These are phyloP conservation scores for Prunus davidiana DNA, from an alignment of 306 rosid genomes.

Conservation along the genomic window DNA sequence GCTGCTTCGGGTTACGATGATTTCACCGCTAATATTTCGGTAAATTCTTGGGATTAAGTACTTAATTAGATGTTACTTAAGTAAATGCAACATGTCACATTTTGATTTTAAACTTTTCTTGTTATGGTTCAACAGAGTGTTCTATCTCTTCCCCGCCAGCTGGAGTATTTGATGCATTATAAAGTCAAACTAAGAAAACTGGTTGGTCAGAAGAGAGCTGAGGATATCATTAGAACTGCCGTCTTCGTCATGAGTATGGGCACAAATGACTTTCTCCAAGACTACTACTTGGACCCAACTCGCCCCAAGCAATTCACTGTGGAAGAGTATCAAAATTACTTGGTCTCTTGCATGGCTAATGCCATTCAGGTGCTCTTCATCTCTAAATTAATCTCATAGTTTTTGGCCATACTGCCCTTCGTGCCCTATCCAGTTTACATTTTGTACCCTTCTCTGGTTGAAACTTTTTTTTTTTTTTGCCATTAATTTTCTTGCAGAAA, in stretches of 20 bases:
- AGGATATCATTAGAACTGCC: conserved; percentile 42
- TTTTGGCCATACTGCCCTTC: neutral
- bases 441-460: no score
- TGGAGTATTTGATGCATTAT: conserved; percentile 64
- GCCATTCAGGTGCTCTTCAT: conserved; percentile 34
- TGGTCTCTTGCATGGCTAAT: conserved; percentile 48
- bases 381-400: neutral
- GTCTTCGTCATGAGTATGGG: conserved; percentile 59
- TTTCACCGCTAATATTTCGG: conserved; percentile 66
- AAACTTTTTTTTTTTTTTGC: neutral
- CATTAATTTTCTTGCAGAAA: conserved; percentile 26
- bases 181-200: conserved; percentile 42
- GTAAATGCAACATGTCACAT: neutral
- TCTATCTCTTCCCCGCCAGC: conserved; percentile 45
- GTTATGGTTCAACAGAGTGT: conserved; percentile 49
- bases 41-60: conserved; percentile 11
- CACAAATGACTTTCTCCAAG: conserved; percentile 70
- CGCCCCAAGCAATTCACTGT: conserved; percentile 57
- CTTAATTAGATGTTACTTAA: no score
- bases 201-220: conserved; percentile 45
- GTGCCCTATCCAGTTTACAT: no score
- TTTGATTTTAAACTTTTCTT: neutral
- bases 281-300: conserved; percentile 60
- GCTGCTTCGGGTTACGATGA: conserved; percentile 81
- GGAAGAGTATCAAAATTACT: conserved; percentile 42